phyloP scores from a whole-genome alignment of 805 yeast genomes.

The Torulaspora microellipsoides region DNA sequence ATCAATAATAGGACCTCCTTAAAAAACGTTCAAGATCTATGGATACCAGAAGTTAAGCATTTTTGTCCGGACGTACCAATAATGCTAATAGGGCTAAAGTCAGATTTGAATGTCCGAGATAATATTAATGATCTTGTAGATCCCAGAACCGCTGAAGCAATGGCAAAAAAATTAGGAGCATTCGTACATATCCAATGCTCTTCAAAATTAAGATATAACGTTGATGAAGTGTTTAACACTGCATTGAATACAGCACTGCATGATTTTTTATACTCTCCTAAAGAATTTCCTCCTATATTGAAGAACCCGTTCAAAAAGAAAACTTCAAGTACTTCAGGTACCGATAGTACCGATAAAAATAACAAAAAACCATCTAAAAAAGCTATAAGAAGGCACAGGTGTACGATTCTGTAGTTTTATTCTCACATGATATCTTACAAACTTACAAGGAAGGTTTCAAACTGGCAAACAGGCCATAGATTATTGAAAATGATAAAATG shows the following conservation, averaged over 20 bases:
- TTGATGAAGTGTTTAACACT: slow-evolving; percentile 61
- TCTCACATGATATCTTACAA: not conserved
- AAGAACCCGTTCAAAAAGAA: slow-evolving; percentile 16
- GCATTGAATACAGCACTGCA: slow-evolving; percentile 38
- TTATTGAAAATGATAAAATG: too few species aligned
- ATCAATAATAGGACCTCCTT: slow-evolving; percentile 59
- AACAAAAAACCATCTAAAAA: not conserved
- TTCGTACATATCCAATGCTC: slow-evolving; percentile 74
- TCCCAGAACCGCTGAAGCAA: slow-evolving; percentile 45
- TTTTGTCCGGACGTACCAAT: slow-evolving; percentile 79
- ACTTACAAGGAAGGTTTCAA: not conserved
- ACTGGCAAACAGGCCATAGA: too few species aligned
- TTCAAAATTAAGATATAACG: slow-evolving; percentile 63
- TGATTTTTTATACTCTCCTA: slow-evolving; percentile 10
- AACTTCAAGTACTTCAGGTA: not conserved
- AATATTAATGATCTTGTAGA: slow-evolving; percentile 30
- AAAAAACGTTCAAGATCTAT: slow-evolving; percentile 68
- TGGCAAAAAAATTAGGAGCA: slow-evolving; percentile 62
- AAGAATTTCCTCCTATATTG: slow-evolving; percentile 7
- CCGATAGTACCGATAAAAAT: not conserved
- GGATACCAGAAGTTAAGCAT: slow-evolving; percentile 85
- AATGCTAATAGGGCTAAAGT: slow-evolving; percentile 75
- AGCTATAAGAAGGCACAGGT: slow-evolving; percentile 6
- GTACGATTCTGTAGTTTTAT: slow-evolving; percentile 6
- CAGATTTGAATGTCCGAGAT: slow-evolving; percentile 46